Base-by-base conservation (phyloP, 1,139 yeast species). In the Schwanniomyces etchellsii region DNA sequence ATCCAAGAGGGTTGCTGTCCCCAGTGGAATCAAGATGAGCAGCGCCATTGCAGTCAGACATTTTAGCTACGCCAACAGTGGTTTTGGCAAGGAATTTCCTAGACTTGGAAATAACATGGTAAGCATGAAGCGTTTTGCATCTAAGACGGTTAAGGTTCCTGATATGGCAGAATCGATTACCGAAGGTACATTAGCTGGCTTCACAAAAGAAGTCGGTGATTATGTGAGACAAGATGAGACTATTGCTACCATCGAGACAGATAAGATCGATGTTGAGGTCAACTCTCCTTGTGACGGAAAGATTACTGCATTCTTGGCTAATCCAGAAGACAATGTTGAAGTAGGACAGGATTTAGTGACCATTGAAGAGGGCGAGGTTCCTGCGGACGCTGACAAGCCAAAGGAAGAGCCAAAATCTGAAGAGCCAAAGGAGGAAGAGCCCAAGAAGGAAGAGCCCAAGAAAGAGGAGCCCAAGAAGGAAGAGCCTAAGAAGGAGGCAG, bases 91-190 rank as follows among this genome's bases (percentile, higher is more conserved):
- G 21, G n/a, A n/a, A 7, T 18, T 7, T 18, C 9, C n/a, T 23
- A 23, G 13, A 7, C 9, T 23, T 9, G 45, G 50, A 45, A 13
- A 13, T 7, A 7, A 9, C 12, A 23, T 23, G 25, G 14, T 23
- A 11, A 47, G 43, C 36, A 49, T 54, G 37, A 45, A 43, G 43
- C 61, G 74, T 52, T 62, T 56, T 35, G 71, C 69, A 26, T 63
- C 71, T 12, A 57, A 56, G 30, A 48, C 68, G 33, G 95, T 91
- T 35, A 85, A 88, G 60, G 98, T 91, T 23, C 99, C 99, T 31
- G 95, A 86, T 45, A 88, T 91, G 96, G 98, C 98, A 30, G 99
- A 91, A 64, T 89, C 97, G 33, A 82, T 91, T 54, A 86, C 96
- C 30, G 99, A 91, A 62, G 99, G 99, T 58, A 86, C 97, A 30